phyloP scores from a whole-genome alignment of 2,329 filamentous ascomycete species.

The Alternaria viburni region DNA sequence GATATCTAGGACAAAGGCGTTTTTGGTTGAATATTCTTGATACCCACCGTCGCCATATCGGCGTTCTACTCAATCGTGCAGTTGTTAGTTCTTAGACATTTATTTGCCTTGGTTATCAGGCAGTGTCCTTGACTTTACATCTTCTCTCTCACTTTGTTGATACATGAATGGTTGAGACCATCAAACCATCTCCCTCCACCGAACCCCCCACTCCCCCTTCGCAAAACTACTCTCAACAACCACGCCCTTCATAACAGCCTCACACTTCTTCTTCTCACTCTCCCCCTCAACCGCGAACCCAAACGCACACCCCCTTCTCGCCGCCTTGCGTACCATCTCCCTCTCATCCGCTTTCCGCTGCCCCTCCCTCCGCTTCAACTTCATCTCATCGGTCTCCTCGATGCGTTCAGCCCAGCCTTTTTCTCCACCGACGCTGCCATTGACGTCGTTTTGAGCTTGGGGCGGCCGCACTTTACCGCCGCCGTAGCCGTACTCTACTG shows the following conservation, averaged over 20 bases:
- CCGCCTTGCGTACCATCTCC: slow-evolving; percentile 68
- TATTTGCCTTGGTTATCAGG: neutral
- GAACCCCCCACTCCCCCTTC: slow-evolving; percentile 65
- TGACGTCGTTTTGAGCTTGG: slow-evolving; percentile 58
- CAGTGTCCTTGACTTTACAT: neutral
- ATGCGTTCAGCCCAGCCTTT: slow-evolving; percentile 61
- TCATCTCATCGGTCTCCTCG: slow-evolving; percentile 60
- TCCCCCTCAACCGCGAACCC: slow-evolving; percentile 51
- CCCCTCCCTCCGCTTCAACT: slow-evolving; percentile 57
- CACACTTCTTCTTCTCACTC: slow-evolving; percentile 55
- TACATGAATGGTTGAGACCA: too few relatives aligned
- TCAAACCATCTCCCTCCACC: slow-evolving; percentile 58
- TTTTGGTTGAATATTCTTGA: slow-evolving; percentile 18
- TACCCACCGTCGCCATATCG: slow-evolving; percentile 21
- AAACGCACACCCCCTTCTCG: slow-evolving; percentile 65
- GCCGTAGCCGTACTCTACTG: slow-evolving; percentile 34
- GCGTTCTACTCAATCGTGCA: slow-evolving; percentile 8
- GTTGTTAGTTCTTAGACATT: neutral
- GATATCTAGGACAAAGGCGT: neutral
- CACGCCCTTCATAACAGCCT: slow-evolving; percentile 64
- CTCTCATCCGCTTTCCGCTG: slow-evolving; percentile 57
- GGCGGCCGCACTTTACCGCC: slow-evolving; percentile 48
- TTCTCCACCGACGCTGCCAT: slow-evolving; percentile 63
- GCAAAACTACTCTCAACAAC: slow-evolving; percentile 67
- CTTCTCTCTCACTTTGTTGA: too few relatives aligned